Base-by-base conservation (phyloP, 208 protist species). In the Trypanosomatidae sp. region DNA sequence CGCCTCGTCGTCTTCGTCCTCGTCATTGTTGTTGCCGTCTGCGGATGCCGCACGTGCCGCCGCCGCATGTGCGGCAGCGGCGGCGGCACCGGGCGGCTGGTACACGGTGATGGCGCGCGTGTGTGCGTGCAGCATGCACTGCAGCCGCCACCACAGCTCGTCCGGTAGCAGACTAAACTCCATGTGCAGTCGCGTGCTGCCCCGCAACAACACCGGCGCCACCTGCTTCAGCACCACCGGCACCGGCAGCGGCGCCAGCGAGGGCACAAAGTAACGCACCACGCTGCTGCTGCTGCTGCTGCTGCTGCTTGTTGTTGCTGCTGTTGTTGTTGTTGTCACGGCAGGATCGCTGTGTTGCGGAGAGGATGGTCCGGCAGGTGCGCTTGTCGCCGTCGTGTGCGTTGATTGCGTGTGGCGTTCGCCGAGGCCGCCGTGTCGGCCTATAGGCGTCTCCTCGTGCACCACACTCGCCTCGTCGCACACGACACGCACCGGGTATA, bases 141-240 rank as follows among this genome's bases (percentile, higher is more conserved):
- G 78, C 23, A 94, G 60, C 8, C 82, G 70, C 66, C 66, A 88
- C 81, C 82, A 94, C 51, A 85, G 52, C 61, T 91, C 82, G 41
- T 88, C 72, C 8, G 86, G 82, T 16, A 92, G 72, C 15, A 91
- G 58, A 54, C 88, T 94, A 58, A 94, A 94, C 60, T 72, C 56
- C 46, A 89, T 66, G 33, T 59, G 62, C 28, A 83, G 59, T 8
- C 66, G 71, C 32, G 82, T 61, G 15, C 86, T 81, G 48, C 71
- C 64, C 51, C 88, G 73, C 43, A 91, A 87, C 16, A 92, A 58
- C 11, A 91, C 35, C 2, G 78, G 82, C 4, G 71, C 72, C 27
- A 92, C 39, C 21, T 50, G 67, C 49, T 71, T 58, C 40, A 94
- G 59, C 35, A 48, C 33, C 26, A 43, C 44, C 6, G 82, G 79